Base-by-base conservation (phyloP, 2,329 filamentous ascomycete species). In the Davidsoniella virescens region DNA sequence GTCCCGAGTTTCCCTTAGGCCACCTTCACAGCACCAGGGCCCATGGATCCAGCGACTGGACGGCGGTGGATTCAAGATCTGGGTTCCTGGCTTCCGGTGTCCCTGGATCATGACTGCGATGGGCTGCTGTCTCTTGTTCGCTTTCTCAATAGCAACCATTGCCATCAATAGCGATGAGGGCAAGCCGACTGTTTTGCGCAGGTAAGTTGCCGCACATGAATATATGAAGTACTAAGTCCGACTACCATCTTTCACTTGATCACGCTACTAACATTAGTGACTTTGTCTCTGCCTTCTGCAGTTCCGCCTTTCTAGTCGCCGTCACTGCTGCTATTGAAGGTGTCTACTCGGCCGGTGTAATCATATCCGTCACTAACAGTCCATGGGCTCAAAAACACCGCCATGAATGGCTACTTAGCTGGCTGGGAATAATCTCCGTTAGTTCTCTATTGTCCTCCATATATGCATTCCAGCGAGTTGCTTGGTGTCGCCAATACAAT, bases 281-380 rank as follows among this genome's bases (percentile, higher is more conserved):
- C 46, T 14, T 18, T n/a, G 16, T 10, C 26, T 12, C 8, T 37
- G 14, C 20, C n/a, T 25, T 18, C 8, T 16, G 18, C 37, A 42
- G 47, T 41, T 41, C 49, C 16, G 20, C 33, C 10, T 51, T 51
- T 38, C 44, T 51, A 12, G 44, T 51, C n/a, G 49, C 43, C n/a
- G 12, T 51, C 36, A 47, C 38, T n/a, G 16, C 38, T 8, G 49
- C 29, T 5, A 47, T 51, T 9, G 43, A 51, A 20, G 44, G 23
- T 6, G n/a, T 51, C 9, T 47, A 47, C 26, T 33, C 42, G 20
- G 25, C 29, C 17, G 43, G 29, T 9, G 49, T 43, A 9, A 20
- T 46, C 16, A 36, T 47, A 16, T n/a, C 38, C 25, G 9, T 47
- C 9, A 40, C 26, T 12, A 45, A 36, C 8, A 37, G 36, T 2